A percentile compares a stretch with the other conserved stretches of the same genome.
Conservation (phyloP, 2,329 filamentous ascomycete genomes). For the Botryotinia narcissicola region DNA sequence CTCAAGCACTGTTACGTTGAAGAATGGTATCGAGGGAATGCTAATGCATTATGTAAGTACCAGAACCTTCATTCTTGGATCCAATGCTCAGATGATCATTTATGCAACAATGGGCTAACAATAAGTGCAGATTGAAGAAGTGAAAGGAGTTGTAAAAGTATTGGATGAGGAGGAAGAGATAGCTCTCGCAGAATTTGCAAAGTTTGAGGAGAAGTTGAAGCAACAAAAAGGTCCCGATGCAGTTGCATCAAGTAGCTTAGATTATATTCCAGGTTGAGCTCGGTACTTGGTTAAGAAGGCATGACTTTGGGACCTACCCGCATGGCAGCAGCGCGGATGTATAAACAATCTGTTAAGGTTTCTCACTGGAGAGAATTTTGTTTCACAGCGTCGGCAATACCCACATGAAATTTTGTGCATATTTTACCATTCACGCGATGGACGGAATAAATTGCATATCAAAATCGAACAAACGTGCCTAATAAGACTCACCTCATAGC, state of each 20-base stretch:
- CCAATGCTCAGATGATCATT: conserved; percentile 1
- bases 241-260: conserved; percentile 30
- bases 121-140: conserved; percentile 77
- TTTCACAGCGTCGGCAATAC: conserved; percentile 29
- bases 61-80: background rate
- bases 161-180: conserved; percentile 91
- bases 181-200: conserved; percentile 81
- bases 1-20: conserved; percentile 92
- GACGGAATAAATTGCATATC: background rate
- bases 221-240: conserved; percentile 48
- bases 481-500: background rate
- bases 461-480: background rate
- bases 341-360: conserved; percentile 6
- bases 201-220: conserved; percentile 83
- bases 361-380: conserved; percentile 13
- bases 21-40: conserved; percentile 98
- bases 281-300: background rate
- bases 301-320: background rate
- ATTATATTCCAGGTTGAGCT: conserved; percentile 31
- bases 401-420: conserved; percentile 29
- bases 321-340: conserved; percentile 12
- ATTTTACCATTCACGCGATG: background rate
- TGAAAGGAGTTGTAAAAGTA: conserved; percentile 87
- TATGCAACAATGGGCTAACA: conserved; percentile 31
- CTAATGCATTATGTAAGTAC: conserved; percentile 85